Base-by-base conservation (phyloP, 768 basidiomycete genomes). In the Psilocybe tampanensis region DNA sequence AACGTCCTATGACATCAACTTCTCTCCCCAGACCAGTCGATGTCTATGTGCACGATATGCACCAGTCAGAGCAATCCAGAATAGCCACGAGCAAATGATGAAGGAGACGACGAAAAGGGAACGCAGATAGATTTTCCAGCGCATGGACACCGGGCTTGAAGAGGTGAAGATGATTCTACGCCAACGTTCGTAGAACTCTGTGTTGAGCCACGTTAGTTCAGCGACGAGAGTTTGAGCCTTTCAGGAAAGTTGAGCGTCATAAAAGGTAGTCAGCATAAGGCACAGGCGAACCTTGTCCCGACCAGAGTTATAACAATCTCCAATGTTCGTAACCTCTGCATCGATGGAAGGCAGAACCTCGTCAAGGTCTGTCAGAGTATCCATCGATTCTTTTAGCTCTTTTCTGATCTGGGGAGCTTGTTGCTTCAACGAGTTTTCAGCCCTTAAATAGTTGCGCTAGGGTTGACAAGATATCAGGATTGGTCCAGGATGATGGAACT, bases 1-100 rank as follows among this genome's bases (percentile, higher is more conserved):
- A 23, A 26, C 19, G 7, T 5, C 8, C 57, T 70, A 92, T 44
- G 85, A 88, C 80, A 91, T 88, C 55, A 92, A 75, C 50, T 85
- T 81, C 64, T 89, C 89, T 49, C 90, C 90, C 89, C 89, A 92
- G 13, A 92, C 83, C 19, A 90, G 80, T 41, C 88, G 76, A 64
- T 90, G 84, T 62, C 86, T 78, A 68, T 92, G 88, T 19, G 90
- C 90, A 34, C 86, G 78, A 58, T 89, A 87, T 22, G 83, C 89
- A 26, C 89, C 90, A 21, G 77, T 75, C 18, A 89, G 66, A 0
- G 84, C 82, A 26, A 86, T 79, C 80, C 80, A 88, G 22, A 80
- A 71, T 13, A 87, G 71, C 78, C 83, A 84, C 41, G 81, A 73
- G 69, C 86, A 87, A 19, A 80, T 71, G 45, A 87, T 64, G 62